Conservation (phyloP, 352 stramenopile genomes). For the Aphanomyces invadans region DNA sequence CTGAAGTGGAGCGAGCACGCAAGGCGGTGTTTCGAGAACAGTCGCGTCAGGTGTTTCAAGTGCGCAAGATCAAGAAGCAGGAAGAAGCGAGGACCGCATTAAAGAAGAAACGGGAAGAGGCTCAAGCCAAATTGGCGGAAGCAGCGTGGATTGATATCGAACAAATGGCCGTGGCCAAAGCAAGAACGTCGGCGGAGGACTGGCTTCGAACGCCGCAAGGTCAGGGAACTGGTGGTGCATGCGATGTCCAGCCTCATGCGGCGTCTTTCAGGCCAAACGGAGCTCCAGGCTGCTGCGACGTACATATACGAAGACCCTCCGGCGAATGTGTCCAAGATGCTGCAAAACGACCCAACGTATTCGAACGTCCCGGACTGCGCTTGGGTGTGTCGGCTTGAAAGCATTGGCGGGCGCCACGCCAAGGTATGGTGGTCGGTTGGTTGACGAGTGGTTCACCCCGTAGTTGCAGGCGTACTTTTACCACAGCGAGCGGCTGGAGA, state of each 20-base stretch:
- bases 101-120: neutral
- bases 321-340: constrained; percentile 34
- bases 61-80: constrained; percentile 45
- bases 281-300: constrained; percentile 34
- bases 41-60: constrained; percentile 35
- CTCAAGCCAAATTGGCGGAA: constrained; percentile 17
- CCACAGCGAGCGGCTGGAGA: constrained; percentile 53
- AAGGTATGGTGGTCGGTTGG: constrained; percentile 35
- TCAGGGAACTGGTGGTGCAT: neutral
- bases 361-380: constrained; percentile 35
- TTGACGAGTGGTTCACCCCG: neutral
- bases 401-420: constrained; percentile 41
- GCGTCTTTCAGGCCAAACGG: neutral
- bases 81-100: constrained; percentile 37
- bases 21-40: constrained; percentile 41
- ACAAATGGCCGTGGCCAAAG: constrained; percentile 35
- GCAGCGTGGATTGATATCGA: constrained; percentile 43
- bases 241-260: neutral
- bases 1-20: constrained; percentile 29
- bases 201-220: constrained; percentile 40
- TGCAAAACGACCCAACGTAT: constrained; percentile 35
- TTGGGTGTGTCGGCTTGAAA: constrained; percentile 54
- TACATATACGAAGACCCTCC: constrained; percentile 52
- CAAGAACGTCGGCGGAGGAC: constrained; percentile 36
- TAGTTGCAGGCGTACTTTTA: constrained; percentile 32